Conservation (phyloP, 768 basidiomycete species). For the Lanmaoa pseudosensibilis region DNA sequence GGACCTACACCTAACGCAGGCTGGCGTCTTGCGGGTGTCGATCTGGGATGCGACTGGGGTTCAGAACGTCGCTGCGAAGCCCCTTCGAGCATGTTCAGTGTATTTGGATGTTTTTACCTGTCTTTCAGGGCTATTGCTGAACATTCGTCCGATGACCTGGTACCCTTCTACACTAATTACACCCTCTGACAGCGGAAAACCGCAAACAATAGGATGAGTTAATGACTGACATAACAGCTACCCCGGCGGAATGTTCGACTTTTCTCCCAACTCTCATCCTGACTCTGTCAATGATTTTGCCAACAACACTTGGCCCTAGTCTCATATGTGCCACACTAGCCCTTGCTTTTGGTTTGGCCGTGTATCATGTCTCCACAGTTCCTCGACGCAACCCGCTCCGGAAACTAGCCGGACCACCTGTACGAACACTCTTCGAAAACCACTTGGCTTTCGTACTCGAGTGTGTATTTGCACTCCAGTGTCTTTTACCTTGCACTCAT, state of each 20-base stretch:
- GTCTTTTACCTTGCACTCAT: neutral
- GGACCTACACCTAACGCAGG: too few species aligned
- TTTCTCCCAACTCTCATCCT: neutral
- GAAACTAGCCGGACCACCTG: slow-evolving; percentile 61
- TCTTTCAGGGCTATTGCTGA: neutral
- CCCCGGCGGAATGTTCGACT: neutral
- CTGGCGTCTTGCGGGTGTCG: too few species aligned
- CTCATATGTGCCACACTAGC: slow-evolving; percentile 9
- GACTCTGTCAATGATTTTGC: slow-evolving; percentile 3
- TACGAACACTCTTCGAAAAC: slow-evolving; percentile 46
- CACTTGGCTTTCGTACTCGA: slow-evolving; percentile 59
- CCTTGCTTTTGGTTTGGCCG: slow-evolving; percentile 19
- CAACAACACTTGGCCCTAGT: slow-evolving; percentile 1
- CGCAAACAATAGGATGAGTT: neutral
- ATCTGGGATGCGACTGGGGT: too few species aligned
- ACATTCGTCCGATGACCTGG: neutral
- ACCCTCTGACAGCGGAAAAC: neutral
- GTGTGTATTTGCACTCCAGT: slow-evolving; percentile 38
- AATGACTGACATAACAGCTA: neutral
- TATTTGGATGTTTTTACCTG: neutral
- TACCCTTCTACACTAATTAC: too few species aligned
- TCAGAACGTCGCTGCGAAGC: too few species aligned
- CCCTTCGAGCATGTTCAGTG: too few species aligned
- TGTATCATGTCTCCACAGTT: slow-evolving; percentile 30
- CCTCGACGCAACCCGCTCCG: slow-evolving; percentile 45